Base-by-base conservation (phyloP, 306 rosid species). In the Quillaja saponaria region DNA sequence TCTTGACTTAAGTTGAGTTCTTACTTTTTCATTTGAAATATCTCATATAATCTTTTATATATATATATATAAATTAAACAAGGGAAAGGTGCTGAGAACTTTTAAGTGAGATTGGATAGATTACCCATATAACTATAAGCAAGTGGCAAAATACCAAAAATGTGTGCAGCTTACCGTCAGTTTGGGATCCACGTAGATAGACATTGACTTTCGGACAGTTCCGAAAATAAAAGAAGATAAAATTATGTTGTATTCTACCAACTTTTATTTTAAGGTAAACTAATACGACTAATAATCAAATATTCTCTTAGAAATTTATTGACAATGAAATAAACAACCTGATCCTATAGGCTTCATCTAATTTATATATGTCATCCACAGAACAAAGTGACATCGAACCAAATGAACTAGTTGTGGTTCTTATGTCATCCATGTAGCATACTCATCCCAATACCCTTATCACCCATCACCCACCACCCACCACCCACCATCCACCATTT, bases 151-250 rank as follows among this genome's bases (percentile, higher is more conserved):
- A 78, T 50, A 76, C 58, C 61, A 55, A 58, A 67, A 75, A 61
- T 4, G 40, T 41, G 67, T 41, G 20, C 48, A 41, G 41, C 51
- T 6, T 13, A 9, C 13, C 44, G 14, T 21, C 46, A 13, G 20
- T 42, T 75, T 73, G 71, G 80, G 81, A 67, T 67, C 71, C 76
- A 34, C 45, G 71, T 64, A 64, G 79, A 76, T 83, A 73, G 76
- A 69, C 68, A 56, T 82, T 85, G 87, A 82, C 87, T 83, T 74
- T 47, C 70, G 60, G 80, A 78, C 58, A 60, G 72, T 67, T 21
- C 65, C 47, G 60, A 67, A 31, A 53, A 47, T 73, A 52, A 63
- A 67, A 49, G 19, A 20, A 34, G 48, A 34, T 42, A 21, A 11
- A 49, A 12, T 3, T 55, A 31, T 39, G 46, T 46, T 52, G 53